Evolutionary conservation across 257 asterid species (phyloP), one percentile per base, ranked within the genome.

Genomic region (Leonotis leonurus): DNA sequence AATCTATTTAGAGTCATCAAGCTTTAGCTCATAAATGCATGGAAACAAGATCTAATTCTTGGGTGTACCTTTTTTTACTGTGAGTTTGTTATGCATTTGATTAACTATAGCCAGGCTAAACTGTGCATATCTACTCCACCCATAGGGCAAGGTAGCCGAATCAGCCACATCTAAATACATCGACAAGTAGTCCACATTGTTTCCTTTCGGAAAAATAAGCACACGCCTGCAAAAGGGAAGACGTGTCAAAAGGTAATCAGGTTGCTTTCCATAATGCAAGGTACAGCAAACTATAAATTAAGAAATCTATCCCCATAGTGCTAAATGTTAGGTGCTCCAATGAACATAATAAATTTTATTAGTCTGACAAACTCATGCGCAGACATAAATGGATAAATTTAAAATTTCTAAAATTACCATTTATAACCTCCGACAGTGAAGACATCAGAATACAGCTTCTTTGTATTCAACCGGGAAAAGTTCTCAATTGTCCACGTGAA

Each of bases 401-500:
- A 50, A 27, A 56, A 22, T 32, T 62, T 22, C n/a, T 29, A 49
- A 26, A 48, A 69, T 66, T 78, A 91, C 98, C 98, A 91, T 80
- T 91, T 91, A 72, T 84, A 86, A 68, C 90, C 73, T 61, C 98
- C 98, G 46, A 88, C 94, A 62, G 60, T 22, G 64, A 91, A 91
- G 71, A 71, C 78, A 8, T 86, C 96, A 3, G 96, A 91, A 52
- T 91, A 91, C 48, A 78, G 80, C 85, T 84, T 88, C 83, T 86
- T 91, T 73, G 49, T 35, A 63, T 75, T 82, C 78, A 83, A 26
- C 29, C 90, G 82, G 56, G 95, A 68, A 69, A 91, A 91, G 71
- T 88, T 81, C 56, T 88, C 95, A 45, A 91, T 88, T 13, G 76
- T 71, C 96, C 98, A 91, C 0, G 87, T 88, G 77, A 82, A 86